Percentiles rank a stretch among this genome's conserved stretches.
Conservation (phyloP, 1,139 yeast species). For the Nadsonia commutata region DNA sequence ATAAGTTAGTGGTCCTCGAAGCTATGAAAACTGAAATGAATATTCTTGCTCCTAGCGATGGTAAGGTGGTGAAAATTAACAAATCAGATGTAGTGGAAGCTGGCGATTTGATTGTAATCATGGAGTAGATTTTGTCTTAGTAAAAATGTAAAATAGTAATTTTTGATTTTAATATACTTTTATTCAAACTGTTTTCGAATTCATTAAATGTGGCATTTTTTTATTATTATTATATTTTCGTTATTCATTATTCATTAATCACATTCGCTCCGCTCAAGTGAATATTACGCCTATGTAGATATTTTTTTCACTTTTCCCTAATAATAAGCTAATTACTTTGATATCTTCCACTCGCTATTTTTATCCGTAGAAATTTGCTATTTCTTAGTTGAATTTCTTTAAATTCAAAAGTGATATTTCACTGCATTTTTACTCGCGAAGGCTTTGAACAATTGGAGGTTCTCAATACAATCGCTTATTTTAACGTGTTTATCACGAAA, state of each 20-base stretch:
- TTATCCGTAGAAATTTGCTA: no score
- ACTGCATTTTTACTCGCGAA: not conserved
- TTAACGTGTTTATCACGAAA: not conserved
- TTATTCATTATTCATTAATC: no score
- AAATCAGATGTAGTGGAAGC: conserved; percentile 81
- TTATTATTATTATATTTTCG: no score
- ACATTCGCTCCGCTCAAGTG: no score
- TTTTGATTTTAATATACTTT: not conserved
- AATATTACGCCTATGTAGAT: no score
- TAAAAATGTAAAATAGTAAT: not conserved
- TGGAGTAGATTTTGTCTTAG: conserved; percentile 28
- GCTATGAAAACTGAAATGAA: conserved; percentile 98
- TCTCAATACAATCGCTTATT: not conserved
- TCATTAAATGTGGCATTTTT: no score
- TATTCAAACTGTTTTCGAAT: no score
- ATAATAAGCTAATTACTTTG: no score
- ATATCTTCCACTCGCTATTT: no score
- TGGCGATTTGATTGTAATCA: conserved; percentile 61
- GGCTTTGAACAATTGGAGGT: not conserved
- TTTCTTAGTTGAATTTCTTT: no score
- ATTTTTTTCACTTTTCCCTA: no score
- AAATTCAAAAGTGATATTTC: no score
- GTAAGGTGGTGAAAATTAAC: conserved; percentile 57
- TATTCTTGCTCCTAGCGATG: conserved; percentile 55
- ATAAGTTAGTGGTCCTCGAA: conserved; percentile 77